A percentile compares a stretch with the other conserved stretches of the same genome.
These are phyloP conservation scores for Entomortierella lignicola DNA, from an alignment of 192 early-diverging fungal species.

Conservation along the genomic window DNA sequence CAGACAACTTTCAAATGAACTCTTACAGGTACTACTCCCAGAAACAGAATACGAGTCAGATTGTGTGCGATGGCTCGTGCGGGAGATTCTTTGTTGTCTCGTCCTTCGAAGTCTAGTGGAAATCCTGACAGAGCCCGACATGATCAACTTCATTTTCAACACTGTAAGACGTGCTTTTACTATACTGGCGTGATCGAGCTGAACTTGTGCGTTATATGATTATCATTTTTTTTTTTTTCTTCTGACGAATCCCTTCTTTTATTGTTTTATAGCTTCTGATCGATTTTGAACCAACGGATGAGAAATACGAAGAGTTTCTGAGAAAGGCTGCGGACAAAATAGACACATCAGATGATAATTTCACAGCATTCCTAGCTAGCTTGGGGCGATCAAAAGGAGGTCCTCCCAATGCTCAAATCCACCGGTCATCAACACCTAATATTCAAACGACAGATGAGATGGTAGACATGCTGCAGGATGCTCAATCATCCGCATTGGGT, in stretches of 20 bases:
- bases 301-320: constrained; percentile 39
- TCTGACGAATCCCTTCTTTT: not conserved
- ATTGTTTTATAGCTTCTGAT: constrained; percentile 12
- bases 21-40: constrained; percentile 51
- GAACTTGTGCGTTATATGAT: too few species aligned
- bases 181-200: not conserved
- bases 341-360: constrained; percentile 12
- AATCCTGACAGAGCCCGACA: constrained; percentile 61
- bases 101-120: constrained; percentile 57
- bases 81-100: constrained; percentile 60
- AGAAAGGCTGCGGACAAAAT: constrained; percentile 50
- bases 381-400: constrained; percentile 12
- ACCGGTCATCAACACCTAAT: constrained; percentile 49
- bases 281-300: constrained; percentile 41
- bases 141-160: constrained; percentile 63
- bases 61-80: constrained; percentile 56
- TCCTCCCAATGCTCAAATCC: constrained; percentile 2
- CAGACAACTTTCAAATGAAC: constrained; percentile 54
- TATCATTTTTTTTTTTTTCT: too few species aligned
- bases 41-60: constrained; percentile 57
- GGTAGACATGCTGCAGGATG: constrained; percentile 41
- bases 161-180: constrained; percentile 47
- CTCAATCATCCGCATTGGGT: constrained; percentile 30
- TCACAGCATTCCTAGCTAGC: constrained; percentile 27
- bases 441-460: constrained; percentile 51